Conservation (phyloP, 208 protist genomes). For the Naegleria fowleri region DNA sequence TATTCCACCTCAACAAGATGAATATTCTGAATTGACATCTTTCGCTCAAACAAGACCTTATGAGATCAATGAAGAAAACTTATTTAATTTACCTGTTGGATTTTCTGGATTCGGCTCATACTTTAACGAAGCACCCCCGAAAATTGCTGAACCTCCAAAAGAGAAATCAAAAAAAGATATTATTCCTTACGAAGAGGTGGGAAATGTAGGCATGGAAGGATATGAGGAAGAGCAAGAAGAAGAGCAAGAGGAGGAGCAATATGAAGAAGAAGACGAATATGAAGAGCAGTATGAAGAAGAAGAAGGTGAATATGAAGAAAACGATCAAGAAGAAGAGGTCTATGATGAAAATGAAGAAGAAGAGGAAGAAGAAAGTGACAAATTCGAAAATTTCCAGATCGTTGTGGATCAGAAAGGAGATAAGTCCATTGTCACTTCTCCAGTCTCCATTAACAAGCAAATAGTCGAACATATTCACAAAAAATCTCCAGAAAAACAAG, state of each 20-base stretch:
- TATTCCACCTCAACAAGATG: too few species aligned
- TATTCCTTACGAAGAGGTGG: background rate
- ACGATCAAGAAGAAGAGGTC: background rate
- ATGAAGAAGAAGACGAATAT: background rate
- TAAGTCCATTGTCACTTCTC: background rate
- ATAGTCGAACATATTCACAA: background rate
- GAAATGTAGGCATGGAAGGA: background rate
- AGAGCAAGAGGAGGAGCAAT: background rate
- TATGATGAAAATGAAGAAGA: background rate
- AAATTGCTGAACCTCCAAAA: background rate
- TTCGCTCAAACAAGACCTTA: too few species aligned
- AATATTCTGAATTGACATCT: too few species aligned
- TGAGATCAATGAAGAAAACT: background rate
- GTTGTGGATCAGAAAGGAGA: background rate
- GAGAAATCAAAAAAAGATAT: background rate
- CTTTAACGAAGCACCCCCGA: too few species aligned
- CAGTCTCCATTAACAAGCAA: background rate
- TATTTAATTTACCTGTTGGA: background rate
- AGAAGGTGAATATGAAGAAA: background rate
- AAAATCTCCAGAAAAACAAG: background rate
- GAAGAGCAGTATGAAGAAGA: background rate
- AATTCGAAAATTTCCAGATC: background rate
- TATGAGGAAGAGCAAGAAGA: background rate
- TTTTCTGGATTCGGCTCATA: background rate
- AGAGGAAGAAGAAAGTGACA: background rate